Evolutionary conservation across 2,329 filamentous ascomycete genomes (phyloP).

Genomic region (Parastagonospora nodorum): DNA sequence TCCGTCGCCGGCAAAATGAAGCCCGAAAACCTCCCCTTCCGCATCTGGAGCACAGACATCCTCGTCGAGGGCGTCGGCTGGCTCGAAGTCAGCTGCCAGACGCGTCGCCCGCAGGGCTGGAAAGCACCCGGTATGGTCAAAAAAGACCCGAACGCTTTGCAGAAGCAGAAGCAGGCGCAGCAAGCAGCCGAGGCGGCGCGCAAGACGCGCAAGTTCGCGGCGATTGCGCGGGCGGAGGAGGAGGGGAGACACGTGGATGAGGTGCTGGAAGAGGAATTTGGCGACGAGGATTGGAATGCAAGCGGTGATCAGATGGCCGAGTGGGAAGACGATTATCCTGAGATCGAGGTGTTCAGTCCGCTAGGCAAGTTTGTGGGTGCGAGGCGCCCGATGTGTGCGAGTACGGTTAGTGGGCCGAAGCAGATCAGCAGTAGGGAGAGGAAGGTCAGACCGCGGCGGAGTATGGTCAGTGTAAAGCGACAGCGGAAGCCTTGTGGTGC

Average conservation of each 20-base stretch:
- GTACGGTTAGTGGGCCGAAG: conserved; percentile 63
- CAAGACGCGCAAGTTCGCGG: conserved; percentile 23
- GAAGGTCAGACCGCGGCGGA: conserved; percentile 65
- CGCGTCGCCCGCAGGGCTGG: conserved; percentile 57
- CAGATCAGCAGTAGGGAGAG: conserved; percentile 55
- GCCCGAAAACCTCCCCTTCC: conserved; percentile 75
- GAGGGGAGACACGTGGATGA: conserved; percentile 23
- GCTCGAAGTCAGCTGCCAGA: conserved; percentile 85
- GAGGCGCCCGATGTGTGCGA: conserved; percentile 73
- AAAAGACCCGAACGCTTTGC: conserved; percentile 46
- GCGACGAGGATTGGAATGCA: conserved; percentile 4
- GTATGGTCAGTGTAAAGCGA: conserved; percentile 63
- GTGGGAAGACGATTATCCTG: conserved; percentile 58
- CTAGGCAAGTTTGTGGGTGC: conserved; percentile 77
- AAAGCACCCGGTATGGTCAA: conserved; percentile 52
- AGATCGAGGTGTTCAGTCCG: conserved; percentile 84
- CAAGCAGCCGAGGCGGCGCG: conserved; percentile 11
- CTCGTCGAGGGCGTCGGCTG: conserved; percentile 92
- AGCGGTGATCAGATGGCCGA: conserved; percentile 17
- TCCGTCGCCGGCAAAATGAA: conserved; percentile 66
- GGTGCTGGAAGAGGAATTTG: conserved; percentile 41
- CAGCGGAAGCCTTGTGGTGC: conserved; percentile 29
- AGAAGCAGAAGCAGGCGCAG: conserved; percentile 2
- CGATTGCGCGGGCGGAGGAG: conserved; percentile 12
- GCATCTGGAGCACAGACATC: conserved; percentile 79